Evolutionary conservation across 2,329 filamentous ascomycete genomes (phyloP).

Genomic region (Zymoseptoria pseudotritici): DNA sequence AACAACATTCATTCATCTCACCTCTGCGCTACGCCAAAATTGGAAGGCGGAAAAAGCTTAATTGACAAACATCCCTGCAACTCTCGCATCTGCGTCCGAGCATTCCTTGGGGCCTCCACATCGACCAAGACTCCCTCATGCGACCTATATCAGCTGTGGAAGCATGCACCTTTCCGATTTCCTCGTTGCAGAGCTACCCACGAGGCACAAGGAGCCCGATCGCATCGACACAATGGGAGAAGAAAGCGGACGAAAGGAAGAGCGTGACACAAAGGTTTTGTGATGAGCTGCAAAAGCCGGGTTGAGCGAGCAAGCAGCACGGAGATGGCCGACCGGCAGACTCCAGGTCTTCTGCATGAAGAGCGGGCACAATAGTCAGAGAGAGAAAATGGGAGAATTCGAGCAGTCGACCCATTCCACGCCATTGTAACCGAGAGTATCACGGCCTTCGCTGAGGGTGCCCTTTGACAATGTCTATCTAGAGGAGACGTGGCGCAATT

Average conservation of each 20-base stretch:
- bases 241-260: no score
- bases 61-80: neutral
- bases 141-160: no score
- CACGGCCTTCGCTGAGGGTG: slow-evolving; percentile 36
- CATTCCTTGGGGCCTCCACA: no score
- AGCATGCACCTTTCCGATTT: no score
- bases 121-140: no score
- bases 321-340: slow-evolving; percentile 2
- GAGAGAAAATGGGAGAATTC: slow-evolving; percentile 3
- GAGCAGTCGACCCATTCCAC: neutral
- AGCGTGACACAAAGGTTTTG: no score
- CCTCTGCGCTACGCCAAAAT: neutral
- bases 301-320: slow-evolving; percentile 37
- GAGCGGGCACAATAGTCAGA: slow-evolving; percentile 10
- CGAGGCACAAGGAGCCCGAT: no score
- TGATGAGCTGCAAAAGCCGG: slow-evolving; percentile 72
- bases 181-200: no score
- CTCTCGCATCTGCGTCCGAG: no score
- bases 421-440: neutral
- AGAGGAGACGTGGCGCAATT: slow-evolving; percentile 43
- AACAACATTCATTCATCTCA: neutral
- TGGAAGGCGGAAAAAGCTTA: neutral
- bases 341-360: slow-evolving; percentile 21
- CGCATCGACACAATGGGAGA: no score
- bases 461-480: slow-evolving; percentile 51